A percentile compares a stretch with the other conserved stretches of the same genome.
phyloP scores from a whole-genome alignment of 2,329 filamentous ascomycete genomes.

The Zasmidium cellare region DNA sequence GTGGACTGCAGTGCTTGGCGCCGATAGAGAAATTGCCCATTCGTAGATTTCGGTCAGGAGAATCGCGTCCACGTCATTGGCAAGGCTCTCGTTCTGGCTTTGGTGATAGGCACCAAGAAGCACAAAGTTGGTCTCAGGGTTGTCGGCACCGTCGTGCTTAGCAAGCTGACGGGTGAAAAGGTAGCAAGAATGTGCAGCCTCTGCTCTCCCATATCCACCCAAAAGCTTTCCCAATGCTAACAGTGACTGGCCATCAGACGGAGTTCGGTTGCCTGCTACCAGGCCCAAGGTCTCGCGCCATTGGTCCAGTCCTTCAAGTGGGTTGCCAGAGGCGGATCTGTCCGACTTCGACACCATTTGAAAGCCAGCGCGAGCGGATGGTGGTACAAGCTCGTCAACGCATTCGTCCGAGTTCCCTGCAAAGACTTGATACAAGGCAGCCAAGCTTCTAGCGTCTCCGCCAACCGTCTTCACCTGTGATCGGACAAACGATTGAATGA shows the following conservation, averaged over 20 bases:
- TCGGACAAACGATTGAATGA: conserved; percentile 91
- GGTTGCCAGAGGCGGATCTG: conserved; percentile 64
- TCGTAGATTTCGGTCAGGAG: conserved; percentile 96
- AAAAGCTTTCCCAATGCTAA: conserved; percentile 79
- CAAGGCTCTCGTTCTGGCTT: conserved; percentile 65
- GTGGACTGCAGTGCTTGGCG: conserved; percentile 36
- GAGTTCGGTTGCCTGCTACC: conserved; percentile 83
- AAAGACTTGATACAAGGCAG: conserved; percentile 88
- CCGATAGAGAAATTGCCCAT: conserved; percentile 73
- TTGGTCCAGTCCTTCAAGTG: conserved; percentile 81
- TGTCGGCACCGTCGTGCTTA: conserved; percentile 80
- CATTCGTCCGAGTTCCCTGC: conserved; percentile 94
- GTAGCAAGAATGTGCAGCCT: conserved; percentile 93
- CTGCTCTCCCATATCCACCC: conserved; percentile 79
- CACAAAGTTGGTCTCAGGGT: conserved; percentile 74
- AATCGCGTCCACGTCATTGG: conserved; percentile 80
- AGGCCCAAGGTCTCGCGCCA: conserved; percentile 90
- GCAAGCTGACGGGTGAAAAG: conserved; percentile 74
- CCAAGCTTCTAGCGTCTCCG: conserved; percentile 78
- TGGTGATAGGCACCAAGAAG: conserved; percentile 83
- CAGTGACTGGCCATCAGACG: conserved; percentile 74
- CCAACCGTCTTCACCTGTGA: conserved; percentile 88
- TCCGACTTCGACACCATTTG: conserved; percentile 82
- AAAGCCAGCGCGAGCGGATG: conserved; percentile 86
- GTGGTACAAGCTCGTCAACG: conserved; percentile 91